These are phyloP conservation scores for Nannochloris sp. DNA, from an alignment of 139 green algal species.

Conservation along the genomic window DNA sequence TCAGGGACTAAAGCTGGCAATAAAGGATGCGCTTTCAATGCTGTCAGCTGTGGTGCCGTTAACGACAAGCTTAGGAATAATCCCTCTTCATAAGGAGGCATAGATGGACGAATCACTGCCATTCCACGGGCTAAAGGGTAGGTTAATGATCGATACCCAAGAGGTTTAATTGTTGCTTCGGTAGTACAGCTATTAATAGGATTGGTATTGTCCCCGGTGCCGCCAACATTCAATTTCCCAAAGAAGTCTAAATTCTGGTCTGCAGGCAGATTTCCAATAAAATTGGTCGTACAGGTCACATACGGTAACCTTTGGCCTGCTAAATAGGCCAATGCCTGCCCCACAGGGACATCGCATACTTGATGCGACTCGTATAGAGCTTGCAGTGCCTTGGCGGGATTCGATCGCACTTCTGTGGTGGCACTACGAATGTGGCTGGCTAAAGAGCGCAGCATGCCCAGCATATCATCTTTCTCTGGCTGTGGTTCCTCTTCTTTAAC, in stretches of 20 bases:
- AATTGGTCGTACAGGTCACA: conserved; percentile 5
- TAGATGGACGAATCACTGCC: background rate
- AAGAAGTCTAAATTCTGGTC: background rate
- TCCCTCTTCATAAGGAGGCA: background rate
- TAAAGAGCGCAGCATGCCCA: background rate
- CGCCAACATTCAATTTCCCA: background rate
- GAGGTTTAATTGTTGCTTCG: background rate
- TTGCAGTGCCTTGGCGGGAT: background rate
- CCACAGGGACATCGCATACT: background rate
- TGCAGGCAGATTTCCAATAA: background rate
- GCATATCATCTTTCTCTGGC: background rate
- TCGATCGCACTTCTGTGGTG: background rate
- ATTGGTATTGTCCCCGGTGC: background rate
- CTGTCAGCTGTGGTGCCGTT: background rate
- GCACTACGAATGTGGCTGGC: background rate
- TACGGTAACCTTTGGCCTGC: background rate
- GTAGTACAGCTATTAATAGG: too few species aligned
- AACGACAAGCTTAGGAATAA: background rate
- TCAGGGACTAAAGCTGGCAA: background rate
- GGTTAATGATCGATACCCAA: background rate
- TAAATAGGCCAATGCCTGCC: background rate
- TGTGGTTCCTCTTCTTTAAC: background rate
- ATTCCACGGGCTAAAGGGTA: background rate
- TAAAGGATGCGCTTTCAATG: background rate
- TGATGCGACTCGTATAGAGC: background rate